Base-by-base conservation (phyloP, 306 rosid species). In the Pterocarpus santalinus region DNA sequence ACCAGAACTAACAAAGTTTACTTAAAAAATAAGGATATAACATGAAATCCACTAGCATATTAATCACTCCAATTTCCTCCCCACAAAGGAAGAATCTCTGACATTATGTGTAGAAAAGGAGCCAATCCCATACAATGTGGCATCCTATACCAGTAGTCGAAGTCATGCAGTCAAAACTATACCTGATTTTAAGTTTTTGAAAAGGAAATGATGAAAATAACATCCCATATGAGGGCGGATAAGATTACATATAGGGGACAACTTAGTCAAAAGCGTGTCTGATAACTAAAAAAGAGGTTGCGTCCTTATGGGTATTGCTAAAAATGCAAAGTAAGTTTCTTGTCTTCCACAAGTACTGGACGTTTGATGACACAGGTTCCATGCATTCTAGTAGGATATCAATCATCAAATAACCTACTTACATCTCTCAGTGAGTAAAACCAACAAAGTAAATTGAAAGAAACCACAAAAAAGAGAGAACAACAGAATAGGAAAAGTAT, bases 361-460 rank as follows among this genome's bases (percentile, higher is more conserved):
- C 17, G 36, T 51, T 30, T 47, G 33, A 61, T 28, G 1, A 30
- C 4, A 32, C 28, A 51, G 58, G 41, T 38, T 53, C 41, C 46
- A 56, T 13, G 32, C 12, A 36, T 51, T 52, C 56, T 53, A 51
- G 41, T 28, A 65, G 47, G 28, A 22, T 22, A 74, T 17, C 65
- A 7, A 73, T 41, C 69, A 67, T 57, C 38, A 43, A 73, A 52
- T 52, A 58, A 38, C 49, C 68, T 30, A 62, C 53, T 30, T 52
- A n/a, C 10, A 70, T 55, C n/a, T 72, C 12, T 56, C 28, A 22
- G 5, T 2, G 15, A 46, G 30, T 33, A 35, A 65, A 84, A 60
- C 58, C 71, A 64, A 56, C 47, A 72, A 28, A 53, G 56, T 4
- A 65, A n/a, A n/a, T n/a, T n/a, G n/a, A n/a, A n/a, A n/a, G n/a